These are phyloP conservation scores for Casuarina cunninghamiana DNA, from an alignment of 306 rosid species.

Conservation along the genomic window DNA sequence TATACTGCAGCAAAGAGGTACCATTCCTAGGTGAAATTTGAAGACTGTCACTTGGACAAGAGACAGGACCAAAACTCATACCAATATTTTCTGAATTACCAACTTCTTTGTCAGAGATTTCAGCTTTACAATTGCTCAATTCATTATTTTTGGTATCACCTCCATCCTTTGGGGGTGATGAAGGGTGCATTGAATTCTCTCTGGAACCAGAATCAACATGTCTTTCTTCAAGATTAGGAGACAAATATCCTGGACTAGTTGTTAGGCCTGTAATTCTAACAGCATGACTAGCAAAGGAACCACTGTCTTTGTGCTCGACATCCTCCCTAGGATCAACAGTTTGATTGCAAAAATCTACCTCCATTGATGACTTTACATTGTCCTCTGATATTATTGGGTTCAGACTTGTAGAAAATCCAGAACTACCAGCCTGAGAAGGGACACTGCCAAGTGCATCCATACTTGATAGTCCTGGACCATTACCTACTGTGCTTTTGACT, in stretches of 20 bases:
- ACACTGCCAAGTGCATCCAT: constrained; percentile 32
- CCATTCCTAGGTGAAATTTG: constrained; percentile 36
- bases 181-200: constrained; percentile 37
- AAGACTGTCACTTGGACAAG: constrained; percentile 17
- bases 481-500: constrained; percentile 34
- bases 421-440: constrained; percentile 32
- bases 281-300: constrained; percentile 30
- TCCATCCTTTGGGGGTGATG: constrained; percentile 35
- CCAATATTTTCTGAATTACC: constrained; percentile 36
- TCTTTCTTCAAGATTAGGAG: constrained; percentile 36
- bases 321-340: constrained; percentile 37
- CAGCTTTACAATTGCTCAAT: constrained; percentile 21
- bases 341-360: constrained; percentile 29
- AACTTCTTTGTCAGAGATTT: constrained; percentile 33
- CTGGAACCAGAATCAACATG: constrained; percentile 35
- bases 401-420: constrained; percentile 34
- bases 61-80: constrained; percentile 32
- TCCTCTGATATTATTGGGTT: constrained; percentile 36
- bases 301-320: constrained; percentile 17
- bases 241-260: constrained; percentile 30
- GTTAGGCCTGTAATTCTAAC: constrained; percentile 32
- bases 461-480: constrained; percentile 27
- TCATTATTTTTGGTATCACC: constrained; percentile 22
- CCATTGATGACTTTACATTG: constrained; percentile 30
- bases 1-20: constrained; percentile 27